Conservation (phyloP, 73 alveolate genomes). For the Blepharisma stoltei region DNA sequence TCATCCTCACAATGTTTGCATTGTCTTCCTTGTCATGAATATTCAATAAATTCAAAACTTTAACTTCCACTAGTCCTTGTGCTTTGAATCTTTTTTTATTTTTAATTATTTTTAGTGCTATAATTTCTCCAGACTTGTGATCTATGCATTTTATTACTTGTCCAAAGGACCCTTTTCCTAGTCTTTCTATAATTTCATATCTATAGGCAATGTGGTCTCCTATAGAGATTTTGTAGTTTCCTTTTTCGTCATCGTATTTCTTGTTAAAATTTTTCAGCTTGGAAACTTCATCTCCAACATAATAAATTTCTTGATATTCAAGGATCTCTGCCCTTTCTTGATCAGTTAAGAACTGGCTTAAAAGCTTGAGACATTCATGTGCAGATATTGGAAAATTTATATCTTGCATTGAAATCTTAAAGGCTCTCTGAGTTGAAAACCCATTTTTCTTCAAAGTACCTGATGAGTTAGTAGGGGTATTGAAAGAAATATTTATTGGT, state of each 20-base stretch:
- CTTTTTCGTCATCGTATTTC: slow-evolving; percentile 53
- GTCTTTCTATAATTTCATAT: slow-evolving; percentile 48
- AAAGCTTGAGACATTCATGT: no score
- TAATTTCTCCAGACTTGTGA: slow-evolving; percentile 40
- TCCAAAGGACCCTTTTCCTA: slow-evolving; percentile 56
- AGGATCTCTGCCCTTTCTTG: no score
- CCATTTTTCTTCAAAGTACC: no score
- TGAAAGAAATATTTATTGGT: no score
- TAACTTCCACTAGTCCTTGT: slow-evolving; percentile 47
- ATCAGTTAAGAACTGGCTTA: no score
- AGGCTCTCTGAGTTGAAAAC: no score
- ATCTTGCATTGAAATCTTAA: no score
- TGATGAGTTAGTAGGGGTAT: no score
- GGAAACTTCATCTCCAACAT: no score
- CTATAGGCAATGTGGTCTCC: slow-evolving; percentile 57
- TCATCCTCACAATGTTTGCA: slow-evolving; percentile 41
- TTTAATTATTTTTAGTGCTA: slow-evolving; percentile 39
- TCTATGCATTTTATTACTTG: slow-evolving; percentile 35
- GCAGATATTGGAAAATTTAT: no score
- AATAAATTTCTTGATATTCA: no score
- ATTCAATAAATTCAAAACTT: slow-evolving; percentile 36
- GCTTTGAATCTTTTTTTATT: slow-evolving; percentile 42
- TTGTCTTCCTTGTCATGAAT: slow-evolving; percentile 47
- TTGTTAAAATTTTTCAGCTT: slow-evolving; percentile 17
- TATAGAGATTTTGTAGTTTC: slow-evolving; percentile 40